Base-by-base conservation (phyloP, 345 rosid species). In the Abelmoschus esculentus region DNA sequence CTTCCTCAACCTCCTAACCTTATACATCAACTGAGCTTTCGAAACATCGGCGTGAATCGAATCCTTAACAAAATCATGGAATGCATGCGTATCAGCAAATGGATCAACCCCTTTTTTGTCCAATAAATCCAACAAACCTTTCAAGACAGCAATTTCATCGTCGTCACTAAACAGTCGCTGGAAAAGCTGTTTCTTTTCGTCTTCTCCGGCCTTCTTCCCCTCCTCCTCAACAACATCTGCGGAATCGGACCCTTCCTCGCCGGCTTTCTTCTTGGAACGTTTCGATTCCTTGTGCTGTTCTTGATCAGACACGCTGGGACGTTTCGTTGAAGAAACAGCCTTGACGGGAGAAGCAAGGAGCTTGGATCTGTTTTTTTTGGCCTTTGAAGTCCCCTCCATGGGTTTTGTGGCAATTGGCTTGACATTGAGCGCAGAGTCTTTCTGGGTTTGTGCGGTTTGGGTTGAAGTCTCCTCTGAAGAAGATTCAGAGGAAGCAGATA, bases 401-500 rank as follows among this genome's bases (percentile, higher is more conserved):
- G 73, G 65, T 57, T 58, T 70, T 19, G 73, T 26, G 4, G 46
- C 46, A 42, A 42, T 42, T 42, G 46, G 46, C 13, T 42, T 40
- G 13, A 42, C 46, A 42, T 42, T 42, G 13, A 42, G 46, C 9
- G 46, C 13, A 1, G 62, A 9, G 36, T 9, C 36, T 54, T 69
- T 69, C 49, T 69, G 72, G 47, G 62, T 34, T 32, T 0, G 28
- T 11, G 58, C 2, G 62, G 61, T 11, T 32, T 69, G 72, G 49
- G 42, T 22, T 5, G 61, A 34, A 28, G 46, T 34, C 13, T 69
- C 65, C 1, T 66, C 44, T 4, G 28, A 29, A 3, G 17, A 28
- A 5, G 38, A 57, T 4, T 31, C 10, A 56, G 61, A 28, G 5
- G 63, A 14, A 72, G 77, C 77, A 46, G 75, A 34, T 1, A 72